phyloP scores from a whole-genome alignment of 768 basidiomycete genomes.

The Baorangia bicolor region DNA sequence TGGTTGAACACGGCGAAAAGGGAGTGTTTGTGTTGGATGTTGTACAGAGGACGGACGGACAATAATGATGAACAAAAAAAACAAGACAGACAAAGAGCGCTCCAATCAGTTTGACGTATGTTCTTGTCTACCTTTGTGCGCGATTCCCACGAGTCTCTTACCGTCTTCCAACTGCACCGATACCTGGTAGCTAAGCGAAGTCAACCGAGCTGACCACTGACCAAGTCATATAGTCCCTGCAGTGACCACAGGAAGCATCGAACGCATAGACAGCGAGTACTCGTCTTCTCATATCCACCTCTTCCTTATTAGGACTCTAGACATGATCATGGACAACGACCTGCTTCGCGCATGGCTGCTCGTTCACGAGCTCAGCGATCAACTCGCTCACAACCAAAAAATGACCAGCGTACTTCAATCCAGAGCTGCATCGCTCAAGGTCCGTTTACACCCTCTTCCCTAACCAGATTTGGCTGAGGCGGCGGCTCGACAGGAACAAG shows the following conservation, averaged over 20 bases:
- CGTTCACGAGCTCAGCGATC: conserved; percentile 78
- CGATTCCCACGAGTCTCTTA: conserved; percentile 21
- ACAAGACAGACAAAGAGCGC: not conserved
- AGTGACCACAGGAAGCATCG: not conserved
- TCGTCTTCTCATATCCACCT: not conserved
- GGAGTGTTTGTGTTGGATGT: conserved; percentile 31
- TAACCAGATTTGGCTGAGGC: conserved; percentile 9
- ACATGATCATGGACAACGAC: conserved; percentile 61
- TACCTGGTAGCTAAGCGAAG: not conserved
- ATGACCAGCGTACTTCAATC: conserved; percentile 64
- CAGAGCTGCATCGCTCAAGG: conserved; percentile 75
- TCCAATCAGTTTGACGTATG: not conserved
- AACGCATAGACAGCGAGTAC: conserved; percentile 1
- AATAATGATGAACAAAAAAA: conserved; percentile 8
- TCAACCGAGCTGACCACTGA: not conserved
- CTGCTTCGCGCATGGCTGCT: conserved; percentile 76
- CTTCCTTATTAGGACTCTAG: conserved; percentile 8
- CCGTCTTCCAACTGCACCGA: not conserved
- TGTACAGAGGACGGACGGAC: conserved; percentile 34
- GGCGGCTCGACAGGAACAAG: conserved; percentile 57
- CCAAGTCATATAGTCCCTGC: not conserved
- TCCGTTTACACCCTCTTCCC: conserved; percentile 30
- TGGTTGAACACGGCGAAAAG: conserved; percentile 17
- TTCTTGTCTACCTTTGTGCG: not conserved
- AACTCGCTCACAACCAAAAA: conserved; percentile 79